Base-by-base conservation (phyloP, 1,139 yeast species). In the Ashbya aceris region DNA sequence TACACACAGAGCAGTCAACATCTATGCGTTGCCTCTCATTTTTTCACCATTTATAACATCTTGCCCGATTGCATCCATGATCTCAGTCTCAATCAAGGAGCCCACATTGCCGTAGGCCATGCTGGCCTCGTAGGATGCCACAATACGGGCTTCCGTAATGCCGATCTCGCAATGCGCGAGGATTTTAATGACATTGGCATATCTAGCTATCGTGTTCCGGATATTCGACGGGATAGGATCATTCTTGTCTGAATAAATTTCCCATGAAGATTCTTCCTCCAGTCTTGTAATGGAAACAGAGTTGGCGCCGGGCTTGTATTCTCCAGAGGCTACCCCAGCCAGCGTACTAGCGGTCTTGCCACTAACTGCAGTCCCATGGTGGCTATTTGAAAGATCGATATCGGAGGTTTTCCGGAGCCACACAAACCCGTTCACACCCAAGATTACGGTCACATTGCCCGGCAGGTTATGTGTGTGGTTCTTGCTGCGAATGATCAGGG, bases 181-280 rank as follows among this genome's bases (percentile, higher is more conserved):
- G 0, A 95, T 94, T 52, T 76, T 76, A 42, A 91, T 70, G 48
- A 93, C 89, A 62, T 87, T 87, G 41, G 81, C 76, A 61, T 93
- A 91, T 45, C 97, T 71, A 8, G 94, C 74, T 36, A 93, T 89
- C 20, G 87, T 82, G 48, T 74, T 77, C 51, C 93, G 73, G 7
- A 78, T 71, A 14, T 75, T 68, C 12, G 68, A 64, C 4, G 83
- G 66, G 14, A 93, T 81, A 4, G 62, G 64, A 49, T 89, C 97
- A 58, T 93, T 93, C 46, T 76, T 74, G 62, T 93, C 98, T 42
- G 94, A 82, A 64, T 93, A 93, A 41, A 93, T 91, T 56, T 89
- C 95, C 89, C 94, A 80, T 1, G 96, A 83, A 38, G 95, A 83
- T 57, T 87, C 95, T 58, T 91, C 96, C 59, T 93, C 97, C 39